Base-by-base conservation (phyloP, 306 rosid species). In the Canavalia gladiata region DNA sequence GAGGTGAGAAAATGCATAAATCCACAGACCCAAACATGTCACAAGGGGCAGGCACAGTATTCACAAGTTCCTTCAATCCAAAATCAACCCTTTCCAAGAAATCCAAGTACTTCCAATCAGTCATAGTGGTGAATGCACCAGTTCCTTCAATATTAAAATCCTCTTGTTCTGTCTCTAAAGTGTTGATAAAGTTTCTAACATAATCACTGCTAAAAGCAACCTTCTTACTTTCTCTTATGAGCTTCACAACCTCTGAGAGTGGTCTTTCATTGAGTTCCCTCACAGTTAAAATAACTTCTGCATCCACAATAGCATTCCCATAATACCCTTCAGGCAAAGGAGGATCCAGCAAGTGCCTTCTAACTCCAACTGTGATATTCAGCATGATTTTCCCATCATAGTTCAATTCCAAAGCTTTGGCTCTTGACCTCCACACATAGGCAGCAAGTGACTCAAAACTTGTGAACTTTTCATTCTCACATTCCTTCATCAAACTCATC, bases 241-340 rank as follows among this genome's bases (percentile, higher is more conserved):
- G 49, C 81, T 84, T 84, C 55, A 46, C 84, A 5, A 76, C 49
- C 49, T 84, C 69, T 0, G 76, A 74, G 4, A 82, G 79, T 10
- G 84, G 86, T 8, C 0, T 29, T 49, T 82, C 84, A 6, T 59
- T 47, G 8, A 87, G 86, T 0, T 87, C 90, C 52, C 31, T 84
- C 37, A 83, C 86, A 2, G 60, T 60, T 8, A 87, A 18, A 46
- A 60, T 68, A 3, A 69, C 62, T 0, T 42, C 0, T 8, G 74
- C 35, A 25, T 71, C 52, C 7, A 62, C 68, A 49, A 78, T 12
- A 4, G 86, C 79, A 47, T 87, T 87, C 4, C 90, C 90, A 63
- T 87, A 87, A 69, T 81, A 87, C 74, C 90, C 90, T 10, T 77
- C 69, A 1, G 86, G 86, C 79, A 84, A 50, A 13, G 87, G 75